A percentile compares a stretch with the other conserved stretches of the same genome.
phyloP scores from a whole-genome alignment of 371 early-diverging fungal species.

The Rhizopus sp. region DNA sequence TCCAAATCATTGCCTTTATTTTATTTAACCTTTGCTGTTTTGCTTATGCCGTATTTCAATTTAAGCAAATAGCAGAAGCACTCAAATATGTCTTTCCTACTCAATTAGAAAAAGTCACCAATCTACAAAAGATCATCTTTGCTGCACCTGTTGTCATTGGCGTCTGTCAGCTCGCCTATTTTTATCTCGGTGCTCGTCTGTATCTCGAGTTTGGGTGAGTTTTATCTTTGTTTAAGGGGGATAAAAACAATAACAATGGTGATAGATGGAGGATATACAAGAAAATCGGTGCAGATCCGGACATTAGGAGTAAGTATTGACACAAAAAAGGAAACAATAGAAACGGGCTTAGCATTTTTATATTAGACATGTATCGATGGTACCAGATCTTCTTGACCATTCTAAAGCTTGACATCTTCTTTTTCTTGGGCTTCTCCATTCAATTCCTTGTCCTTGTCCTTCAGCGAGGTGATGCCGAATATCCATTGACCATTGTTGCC shows the following conservation, averaged over 20 bases:
- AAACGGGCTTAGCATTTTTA: neutral
- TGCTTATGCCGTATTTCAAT: slow-evolving; percentile 78
- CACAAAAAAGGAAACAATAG: neutral
- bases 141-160: slow-evolving; percentile 44
- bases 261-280: slow-evolving; percentile 30
- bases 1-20: slow-evolving; percentile 85
- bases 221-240: neutral
- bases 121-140: slow-evolving; percentile 36
- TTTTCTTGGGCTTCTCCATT: slow-evolving; percentile 84
- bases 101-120: neutral
- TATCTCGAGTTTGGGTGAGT: slow-evolving; percentile 83
- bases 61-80: slow-evolving; percentile 44
- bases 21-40: slow-evolving; percentile 80
- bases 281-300: slow-evolving; percentile 34
- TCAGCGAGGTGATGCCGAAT: slow-evolving; percentile 71
- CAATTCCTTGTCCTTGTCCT: slow-evolving; percentile 85
- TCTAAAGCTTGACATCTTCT: slow-evolving; percentile 87
- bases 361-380: slow-evolving; percentile 72
- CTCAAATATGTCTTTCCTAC: slow-evolving; percentile 1
- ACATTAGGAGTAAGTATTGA: slow-evolving; percentile 69
- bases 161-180: slow-evolving; percentile 42
- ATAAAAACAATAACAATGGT: neutral
- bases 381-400: slow-evolving; percentile 88
- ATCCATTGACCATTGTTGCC: slow-evolving; percentile 80
- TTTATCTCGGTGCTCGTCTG: slow-evolving; percentile 54